These are phyloP conservation scores for Magnusiomyces fungicola DNA, from an alignment of 1,139 yeast genomes.

Conservation along the genomic window DNA sequence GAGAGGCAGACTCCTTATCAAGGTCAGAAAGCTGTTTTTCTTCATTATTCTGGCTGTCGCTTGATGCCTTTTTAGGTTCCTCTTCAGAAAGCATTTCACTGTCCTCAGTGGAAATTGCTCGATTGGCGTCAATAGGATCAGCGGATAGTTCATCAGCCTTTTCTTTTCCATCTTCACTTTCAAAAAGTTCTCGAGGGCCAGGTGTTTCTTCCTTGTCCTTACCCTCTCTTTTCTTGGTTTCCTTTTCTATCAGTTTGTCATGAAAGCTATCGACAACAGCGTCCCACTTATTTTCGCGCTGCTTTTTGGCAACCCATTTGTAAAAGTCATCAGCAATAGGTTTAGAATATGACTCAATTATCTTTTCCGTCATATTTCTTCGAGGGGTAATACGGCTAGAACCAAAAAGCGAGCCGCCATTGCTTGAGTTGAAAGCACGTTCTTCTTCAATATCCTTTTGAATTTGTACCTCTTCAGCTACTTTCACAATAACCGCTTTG, in stretches of 20 bases:
- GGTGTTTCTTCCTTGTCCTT: neutral
- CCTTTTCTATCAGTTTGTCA: neutral
- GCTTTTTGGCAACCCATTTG: neutral
- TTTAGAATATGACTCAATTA: neutral
- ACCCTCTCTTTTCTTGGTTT: neutral
- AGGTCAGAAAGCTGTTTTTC: too few species aligned
- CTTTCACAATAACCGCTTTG: neutral
- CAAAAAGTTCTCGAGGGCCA: neutral
- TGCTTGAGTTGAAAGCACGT: too few species aligned
- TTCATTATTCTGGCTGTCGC: too few species aligned
- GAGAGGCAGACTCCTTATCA: neutral
- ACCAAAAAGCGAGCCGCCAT: neutral
- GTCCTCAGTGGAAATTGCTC: neutral
- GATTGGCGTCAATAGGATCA: neutral
- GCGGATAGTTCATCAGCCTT: neutral
- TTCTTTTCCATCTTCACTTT: neutral
- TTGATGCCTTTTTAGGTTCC: too few species aligned
- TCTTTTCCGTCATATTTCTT: neutral
- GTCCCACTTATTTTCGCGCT: neutral
- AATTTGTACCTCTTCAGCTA: neutral
- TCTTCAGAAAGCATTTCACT: neutral
- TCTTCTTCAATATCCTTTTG: neutral
- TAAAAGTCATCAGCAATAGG: neutral
- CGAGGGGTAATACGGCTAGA: neutral
- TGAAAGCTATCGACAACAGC: neutral